These are phyloP conservation scores for Tremella mesenterica DNA, from an alignment of 768 basidiomycete genomes.

Conservation along the genomic window DNA sequence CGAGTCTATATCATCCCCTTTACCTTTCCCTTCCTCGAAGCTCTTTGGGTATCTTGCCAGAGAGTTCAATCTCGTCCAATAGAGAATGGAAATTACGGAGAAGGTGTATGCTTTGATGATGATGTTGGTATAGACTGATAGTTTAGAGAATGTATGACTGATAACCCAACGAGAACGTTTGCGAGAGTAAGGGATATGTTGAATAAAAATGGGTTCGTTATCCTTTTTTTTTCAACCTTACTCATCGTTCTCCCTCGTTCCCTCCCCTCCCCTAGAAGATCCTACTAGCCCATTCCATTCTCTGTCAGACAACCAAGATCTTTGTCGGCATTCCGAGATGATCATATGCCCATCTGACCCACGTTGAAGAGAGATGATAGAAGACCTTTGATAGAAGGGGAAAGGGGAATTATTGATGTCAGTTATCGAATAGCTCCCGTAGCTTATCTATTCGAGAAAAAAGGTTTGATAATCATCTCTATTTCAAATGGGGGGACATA, in stretches of 20 bases:
- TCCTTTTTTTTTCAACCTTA: not conserved
- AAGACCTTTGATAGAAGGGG: not conserved
- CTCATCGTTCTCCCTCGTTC: not conserved
- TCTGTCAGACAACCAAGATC: not conserved
- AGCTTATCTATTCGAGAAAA: slow-evolving; percentile 36
- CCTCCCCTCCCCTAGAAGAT: not conserved
- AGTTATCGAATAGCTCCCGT: slow-evolving; percentile 37
- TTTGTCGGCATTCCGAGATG: too few relatives aligned
- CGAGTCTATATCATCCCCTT: not conserved
- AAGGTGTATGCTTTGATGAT: too few relatives aligned
- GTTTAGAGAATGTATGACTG: slow-evolving; percentile 38
- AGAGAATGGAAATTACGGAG: too few relatives aligned
- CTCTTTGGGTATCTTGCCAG: not conserved
- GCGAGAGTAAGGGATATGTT: slow-evolving; percentile 33
- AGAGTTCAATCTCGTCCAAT: not conserved
- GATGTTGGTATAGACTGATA: not conserved
- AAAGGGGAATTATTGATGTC: not conserved
- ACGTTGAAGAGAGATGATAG: not conserved
- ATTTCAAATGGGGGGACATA: slow-evolving; percentile 10
- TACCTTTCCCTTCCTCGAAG: not conserved
- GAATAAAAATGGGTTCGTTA: slow-evolving; percentile 29
- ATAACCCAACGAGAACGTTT: slow-evolving; percentile 30
- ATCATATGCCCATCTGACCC: not conserved
- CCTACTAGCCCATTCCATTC: not conserved
- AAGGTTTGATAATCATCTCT: slow-evolving; percentile 32